Base-by-base conservation (phyloP, 2,329 filamentous ascomycete genomes). In the Colletotrichum sojae region DNA sequence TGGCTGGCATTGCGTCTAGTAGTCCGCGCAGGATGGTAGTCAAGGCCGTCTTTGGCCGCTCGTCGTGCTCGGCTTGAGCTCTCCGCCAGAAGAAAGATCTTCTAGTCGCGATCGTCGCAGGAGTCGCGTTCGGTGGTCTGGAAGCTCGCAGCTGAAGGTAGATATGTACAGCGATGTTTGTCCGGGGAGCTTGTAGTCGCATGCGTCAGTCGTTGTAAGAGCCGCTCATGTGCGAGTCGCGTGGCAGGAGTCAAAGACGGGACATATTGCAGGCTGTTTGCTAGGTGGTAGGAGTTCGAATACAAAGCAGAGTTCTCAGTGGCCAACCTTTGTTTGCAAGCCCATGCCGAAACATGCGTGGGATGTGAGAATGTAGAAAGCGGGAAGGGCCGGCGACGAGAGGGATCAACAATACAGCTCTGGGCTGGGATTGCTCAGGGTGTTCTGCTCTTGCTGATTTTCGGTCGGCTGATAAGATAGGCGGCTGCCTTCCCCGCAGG, bases 161-260 rank as follows among this genome's bases (percentile, higher is more conserved):
- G 54, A 54, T 6, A 5, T 40, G 48, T 27, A 51, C 55, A 51
- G 54, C 51, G 39, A 55, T 53, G n/a, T 60, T 66, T 67, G 62
- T 51, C 66, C 62, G 57, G 56, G 45, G n/a, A 49, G 62, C 55
- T 60, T 39, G 66, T 22, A 60, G 55, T 16, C 62, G 62, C 66
- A 69, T 69, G 49, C 56, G 63, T 69, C 56, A 39, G 36, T 40
- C 43, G 66, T 56, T 69, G 55, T 20, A 55, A 54, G 55, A 67
- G 55, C 62, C 51, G 56, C 54, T 40, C 53, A 52, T 62, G 66
- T 60, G 25, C 25, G 55, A 61, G 62, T 66, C 61, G 66, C 61
- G 63, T 68, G 48, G 54, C 53, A 57, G 56, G 66, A 69, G 66
- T 69, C 66, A 69, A 67, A 66, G 55, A 39, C 63, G 31, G 51